phyloP scores from a whole-genome alignment of 2,329 filamentous ascomycete genomes.

The Penicillium sp. region DNA sequence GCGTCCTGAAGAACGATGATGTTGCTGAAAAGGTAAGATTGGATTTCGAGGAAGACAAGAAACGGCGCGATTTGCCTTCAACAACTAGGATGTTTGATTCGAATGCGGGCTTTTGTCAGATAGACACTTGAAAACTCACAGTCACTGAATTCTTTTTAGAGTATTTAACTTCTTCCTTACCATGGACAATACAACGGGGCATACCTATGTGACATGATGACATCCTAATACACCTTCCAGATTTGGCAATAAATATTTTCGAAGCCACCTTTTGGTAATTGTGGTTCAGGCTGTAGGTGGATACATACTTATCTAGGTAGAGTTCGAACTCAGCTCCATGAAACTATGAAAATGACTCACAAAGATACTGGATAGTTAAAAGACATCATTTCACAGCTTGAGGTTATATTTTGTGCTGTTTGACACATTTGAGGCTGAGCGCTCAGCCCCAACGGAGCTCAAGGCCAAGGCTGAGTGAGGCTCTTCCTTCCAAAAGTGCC shows the following conservation, averaged over 20 bases:
- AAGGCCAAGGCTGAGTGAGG: not conserved
- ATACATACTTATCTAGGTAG: not conserved
- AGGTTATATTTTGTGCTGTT: not conserved
- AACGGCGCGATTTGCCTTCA: not conserved
- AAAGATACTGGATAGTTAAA: too few species aligned
- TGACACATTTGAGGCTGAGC: not conserved
- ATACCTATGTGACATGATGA: too few species aligned
- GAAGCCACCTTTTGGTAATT: too few species aligned
- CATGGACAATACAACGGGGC: too few species aligned
- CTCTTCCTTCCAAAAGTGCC: not conserved
- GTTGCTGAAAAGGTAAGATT: not conserved
- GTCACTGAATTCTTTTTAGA: too few species aligned
- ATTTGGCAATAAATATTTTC: too few species aligned
- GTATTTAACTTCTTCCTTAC: not conserved
- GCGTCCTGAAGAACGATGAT: not conserved
- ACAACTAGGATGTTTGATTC: not conserved
- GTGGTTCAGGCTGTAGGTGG: too few species aligned
- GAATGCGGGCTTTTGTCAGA: not conserved
- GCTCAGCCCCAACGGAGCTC: not conserved
- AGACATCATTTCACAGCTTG: too few species aligned
- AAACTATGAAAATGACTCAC: too few species aligned
- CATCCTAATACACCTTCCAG: too few species aligned
- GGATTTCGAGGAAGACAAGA: not conserved
- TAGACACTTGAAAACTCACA: not conserved
- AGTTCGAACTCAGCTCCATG: not conserved